Conservation (phyloP, 2,329 filamentous ascomycete genomes). For the Fusarium goolgardi region DNA sequence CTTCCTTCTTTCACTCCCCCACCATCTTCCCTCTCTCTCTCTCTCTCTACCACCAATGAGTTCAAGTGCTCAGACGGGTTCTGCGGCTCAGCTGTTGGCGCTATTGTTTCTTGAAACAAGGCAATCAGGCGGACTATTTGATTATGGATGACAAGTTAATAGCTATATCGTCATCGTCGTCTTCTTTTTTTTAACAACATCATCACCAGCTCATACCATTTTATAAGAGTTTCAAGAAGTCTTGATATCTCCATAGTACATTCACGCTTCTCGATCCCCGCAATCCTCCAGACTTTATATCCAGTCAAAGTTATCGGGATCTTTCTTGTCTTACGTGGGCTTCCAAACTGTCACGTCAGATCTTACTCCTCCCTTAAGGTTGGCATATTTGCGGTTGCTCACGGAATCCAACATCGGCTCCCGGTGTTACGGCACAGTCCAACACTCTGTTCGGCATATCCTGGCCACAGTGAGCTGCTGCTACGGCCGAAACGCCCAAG, state of each 20-base stretch:
- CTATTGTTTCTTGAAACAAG: conserved; percentile 21
- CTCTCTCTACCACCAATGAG: conserved; percentile 28
- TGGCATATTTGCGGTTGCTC: conserved; percentile 18
- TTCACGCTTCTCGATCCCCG: not conserved
- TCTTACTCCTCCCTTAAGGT: conserved; percentile 3
- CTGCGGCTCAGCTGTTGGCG: conserved; percentile 26
- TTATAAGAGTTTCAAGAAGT: conserved; percentile 24
- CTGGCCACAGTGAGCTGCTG: not conserved
- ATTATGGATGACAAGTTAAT: not conserved
- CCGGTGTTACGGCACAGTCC: conserved; percentile 29
- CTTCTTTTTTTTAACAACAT: not conserved
- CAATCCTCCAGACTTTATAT: not conserved
- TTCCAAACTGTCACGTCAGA: conserved; percentile 10
- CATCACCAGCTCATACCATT: conserved; percentile 13
- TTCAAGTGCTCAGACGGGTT: conserved; percentile 10
- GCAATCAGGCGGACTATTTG: conserved; percentile 10
- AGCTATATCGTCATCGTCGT: conserved; percentile 2
- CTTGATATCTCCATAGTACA: conserved; percentile 8
- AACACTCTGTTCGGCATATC: conserved; percentile 14
- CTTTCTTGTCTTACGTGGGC: conserved; percentile 19
- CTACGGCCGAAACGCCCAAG: not conserved
- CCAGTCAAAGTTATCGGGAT: not conserved
- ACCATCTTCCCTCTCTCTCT: conserved; percentile 14
- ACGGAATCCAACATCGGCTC: conserved; percentile 14
- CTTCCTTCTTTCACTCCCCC: conserved; percentile 10